Evolutionary conservation across 805 yeast species (phyloP).

Genomic region (Pichia membranifaciens): DNA sequence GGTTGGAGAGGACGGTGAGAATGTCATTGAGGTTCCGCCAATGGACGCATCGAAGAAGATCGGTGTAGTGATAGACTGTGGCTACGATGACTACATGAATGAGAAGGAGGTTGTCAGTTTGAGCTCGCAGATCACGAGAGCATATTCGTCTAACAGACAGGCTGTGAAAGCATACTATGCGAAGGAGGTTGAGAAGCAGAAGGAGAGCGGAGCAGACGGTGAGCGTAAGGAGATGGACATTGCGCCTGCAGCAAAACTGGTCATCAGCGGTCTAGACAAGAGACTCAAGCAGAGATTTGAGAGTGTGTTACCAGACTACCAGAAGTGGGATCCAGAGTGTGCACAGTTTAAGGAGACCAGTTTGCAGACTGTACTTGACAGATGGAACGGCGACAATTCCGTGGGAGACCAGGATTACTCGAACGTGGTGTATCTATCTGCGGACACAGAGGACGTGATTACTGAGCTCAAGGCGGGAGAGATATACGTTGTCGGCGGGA

Average conservation of each 20-base stretch:
- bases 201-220: not conserved
- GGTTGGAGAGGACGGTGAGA: constrained; percentile 31
- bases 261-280: constrained; percentile 61
- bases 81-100: constrained; percentile 84
- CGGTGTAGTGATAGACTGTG: constrained; percentile 75
- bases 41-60: constrained; percentile 7
- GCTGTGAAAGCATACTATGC: constrained; percentile 37
- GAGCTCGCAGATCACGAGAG: constrained; percentile 73
- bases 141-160: constrained; percentile 67
- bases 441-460: constrained; percentile 75
- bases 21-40: constrained; percentile 36
- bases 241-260: constrained; percentile 46
- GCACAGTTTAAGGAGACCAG: constrained; percentile 44
- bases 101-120: constrained; percentile 65
- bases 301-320: constrained; percentile 49
- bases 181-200: constrained; percentile 1
- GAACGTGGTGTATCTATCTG: constrained; percentile 65
- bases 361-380: constrained; percentile 22
- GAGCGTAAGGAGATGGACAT: constrained; percentile 1
- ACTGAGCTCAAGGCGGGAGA: constrained; percentile 57
- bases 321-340: constrained; percentile 54
- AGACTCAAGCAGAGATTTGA: constrained; percentile 66
- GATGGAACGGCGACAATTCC: constrained; percentile 51
- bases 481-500: constrained; percentile 90
- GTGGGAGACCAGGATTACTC: constrained; percentile 31